Evolutionary conservation across 495 filamentous ascomycete species (phyloP), one percentile per base, ranked within the genome.

Genomic region (Tuber borchii): DNA sequence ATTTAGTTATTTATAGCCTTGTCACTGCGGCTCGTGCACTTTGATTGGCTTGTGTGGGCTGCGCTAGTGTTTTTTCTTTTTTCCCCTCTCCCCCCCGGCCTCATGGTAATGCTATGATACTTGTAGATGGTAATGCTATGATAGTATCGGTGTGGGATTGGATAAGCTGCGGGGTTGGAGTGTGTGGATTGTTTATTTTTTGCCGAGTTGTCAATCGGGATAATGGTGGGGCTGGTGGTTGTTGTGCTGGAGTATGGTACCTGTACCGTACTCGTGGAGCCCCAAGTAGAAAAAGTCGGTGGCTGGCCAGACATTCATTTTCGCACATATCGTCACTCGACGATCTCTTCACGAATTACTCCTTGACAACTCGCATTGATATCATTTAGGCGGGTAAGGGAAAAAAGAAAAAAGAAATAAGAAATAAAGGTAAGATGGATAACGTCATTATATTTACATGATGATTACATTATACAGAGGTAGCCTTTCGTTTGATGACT

Each of bases 381-480:
- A 31, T 61, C 26, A 65, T 65, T 65, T 65, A 65, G 14, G 26
- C 26, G 14, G 5, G n/a, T 4, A 12, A 31, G 51, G 51, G 0
- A 31, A 61, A 61, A 48, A n/a, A 2, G 1, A 19, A 65, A 7
- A 43, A 0, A 1, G 7, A 43, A 43, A 42, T n/a, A 42, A 43
- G 7, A 1, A n/a, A n/a, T 9, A 65, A 65, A 7, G 39, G 0
- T 4, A 65, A 34, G 34, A 31, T 26, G 10, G 22, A 12, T 61
- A 61, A 61, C 56, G 56, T 26, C 56, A 65, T 65, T 65, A 65
- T 31, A 61, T 65, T 65, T 65, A 65, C 56, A 65, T 31, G 56
- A 56, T 61, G 12, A 65, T 65, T 34, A 65, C 1, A 65, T 65
- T 65, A 65, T 65, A 65, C 56, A 65, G 26, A 10, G 26, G 56